phyloP scores from a whole-genome alignment of 2,329 filamentous ascomycete species.

The Diaporthe sp. region DNA sequence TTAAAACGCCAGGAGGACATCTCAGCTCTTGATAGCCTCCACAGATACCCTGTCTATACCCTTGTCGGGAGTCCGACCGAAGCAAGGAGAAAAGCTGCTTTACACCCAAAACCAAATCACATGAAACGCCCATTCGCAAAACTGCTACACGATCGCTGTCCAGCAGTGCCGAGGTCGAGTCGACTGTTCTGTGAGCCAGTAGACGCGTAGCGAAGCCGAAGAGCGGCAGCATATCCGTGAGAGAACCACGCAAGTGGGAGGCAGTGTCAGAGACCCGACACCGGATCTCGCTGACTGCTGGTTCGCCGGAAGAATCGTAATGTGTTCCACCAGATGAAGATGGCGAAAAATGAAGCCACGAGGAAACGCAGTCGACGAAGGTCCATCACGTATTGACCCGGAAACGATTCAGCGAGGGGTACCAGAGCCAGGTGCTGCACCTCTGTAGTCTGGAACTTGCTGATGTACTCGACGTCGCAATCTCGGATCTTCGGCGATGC shows the following conservation, averaged over 20 bases:
- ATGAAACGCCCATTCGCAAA: not conserved
- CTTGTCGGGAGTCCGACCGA: constrained; percentile 41
- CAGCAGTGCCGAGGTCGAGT: constrained; percentile 15
- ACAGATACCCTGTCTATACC: constrained; percentile 48
- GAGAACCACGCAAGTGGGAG: not conserved
- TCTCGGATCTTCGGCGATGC: constrained; percentile 73
- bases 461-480: constrained; percentile 72
- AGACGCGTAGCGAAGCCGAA: not conserved
- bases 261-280: constrained; percentile 3
- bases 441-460: constrained; percentile 59
- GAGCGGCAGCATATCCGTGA: not conserved
- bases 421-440: constrained; percentile 40
- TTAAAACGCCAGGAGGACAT: constrained; percentile 59
- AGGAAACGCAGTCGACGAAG: constrained; percentile 46
- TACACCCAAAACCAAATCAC: constrained; percentile 5
- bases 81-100: constrained; percentile 23
- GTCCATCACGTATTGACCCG: constrained; percentile 48
- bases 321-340: constrained; percentile 33
- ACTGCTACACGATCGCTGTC: not conserved
- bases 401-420: constrained; percentile 34
- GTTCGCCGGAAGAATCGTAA: constrained; percentile 14
- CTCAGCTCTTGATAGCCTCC: constrained; percentile 71
- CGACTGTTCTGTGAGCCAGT: constrained; percentile 7
- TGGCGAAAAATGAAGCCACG: constrained; percentile 17
- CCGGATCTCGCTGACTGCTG: not conserved